Conservation (phyloP, 768 basidiomycete species). For the Termitomyces sp. region DNA sequence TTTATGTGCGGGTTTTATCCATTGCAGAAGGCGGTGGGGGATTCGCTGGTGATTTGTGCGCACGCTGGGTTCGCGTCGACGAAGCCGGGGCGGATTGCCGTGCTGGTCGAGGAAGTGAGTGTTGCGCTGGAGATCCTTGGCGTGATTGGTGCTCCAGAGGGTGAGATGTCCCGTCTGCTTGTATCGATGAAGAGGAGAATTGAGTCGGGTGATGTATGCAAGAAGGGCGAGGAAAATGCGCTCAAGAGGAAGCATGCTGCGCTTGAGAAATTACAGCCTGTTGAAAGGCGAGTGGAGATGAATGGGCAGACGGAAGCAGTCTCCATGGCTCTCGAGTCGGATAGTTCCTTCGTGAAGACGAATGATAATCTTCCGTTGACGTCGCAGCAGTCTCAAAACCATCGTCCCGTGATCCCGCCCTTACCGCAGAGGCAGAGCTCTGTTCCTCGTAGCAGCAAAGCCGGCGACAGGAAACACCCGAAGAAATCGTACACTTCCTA, state of each 20-base stretch:
- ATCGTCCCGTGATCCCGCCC: not conserved
- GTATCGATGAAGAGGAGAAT: conserved; percentile 22
- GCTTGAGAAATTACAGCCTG: conserved; percentile 6
- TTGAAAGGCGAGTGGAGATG: not conserved
- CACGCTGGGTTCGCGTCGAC: conserved; percentile 53
- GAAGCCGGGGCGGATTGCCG: conserved; percentile 10
- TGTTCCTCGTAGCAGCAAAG: conserved; percentile 12
- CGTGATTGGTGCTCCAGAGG: conserved; percentile 11
- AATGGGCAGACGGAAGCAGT: not conserved
- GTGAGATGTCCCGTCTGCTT: conserved; percentile 21
- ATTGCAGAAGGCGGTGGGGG: conserved; percentile 58
- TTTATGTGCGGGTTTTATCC: conserved; percentile 48
- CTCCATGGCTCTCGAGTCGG: not conserved
- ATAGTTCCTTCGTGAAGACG: not conserved
- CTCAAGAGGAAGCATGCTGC: conserved; percentile 29
- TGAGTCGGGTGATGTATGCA: conserved; percentile 16
- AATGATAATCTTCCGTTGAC: not conserved
- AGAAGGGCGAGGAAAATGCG: conserved; percentile 13
- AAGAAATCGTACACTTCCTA: conserved; percentile 33
- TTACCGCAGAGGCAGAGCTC: not conserved
- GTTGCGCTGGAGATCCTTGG: conserved; percentile 23
- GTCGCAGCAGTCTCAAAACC: conserved; percentile 4
- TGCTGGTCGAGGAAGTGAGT: conserved; percentile 22
- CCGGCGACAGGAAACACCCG: conserved; percentile 35
- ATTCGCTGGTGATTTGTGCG: conserved; percentile 63